Base-by-base conservation (phyloP, 2,329 filamentous ascomycete species). In the Colletotrichum sp. region DNA sequence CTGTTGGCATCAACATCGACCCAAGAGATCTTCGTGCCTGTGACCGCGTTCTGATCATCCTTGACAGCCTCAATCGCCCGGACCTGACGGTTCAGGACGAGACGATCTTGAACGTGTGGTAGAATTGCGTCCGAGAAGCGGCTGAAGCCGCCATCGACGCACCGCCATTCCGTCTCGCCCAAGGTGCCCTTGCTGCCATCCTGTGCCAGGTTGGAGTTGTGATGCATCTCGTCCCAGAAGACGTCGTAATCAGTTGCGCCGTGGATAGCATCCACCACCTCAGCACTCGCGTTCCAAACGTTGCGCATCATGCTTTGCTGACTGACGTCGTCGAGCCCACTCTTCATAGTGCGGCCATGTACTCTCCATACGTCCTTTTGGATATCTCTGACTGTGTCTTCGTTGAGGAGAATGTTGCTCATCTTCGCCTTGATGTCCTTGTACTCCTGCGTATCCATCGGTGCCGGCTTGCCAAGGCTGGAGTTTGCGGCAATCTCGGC, bases 101-200 rank as follows among this genome's bases (percentile, higher is more conserved):
- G 90, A 39, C 89, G 87, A 57, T 91, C 88, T 65, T 89, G 84
- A 3, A 94, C 89, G 24, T 91, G 87, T 0, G 93, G 93, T 10
- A 88, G 86, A 83, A 94, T 94, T 2, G 93, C 90, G 0, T 86
- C 82, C 0, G 93, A 92, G 1, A 95, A 88, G 0, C 89, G 88
- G 73, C 88, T 89, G n/a, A 86, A 78, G 9, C 84, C 82, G 63
- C 77, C 12, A 72, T 81, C 84, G 84, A 75, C 57, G 28, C 68
- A 71, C 9, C 32, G 44, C 68, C 68, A 71, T 36, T 71, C 68
- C 4, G 57, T 84, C 71, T 81, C 75, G 1, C 81, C 82, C 5
- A 83, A 71, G 8, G 80, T 68, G 15, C 76, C 77, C 2, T 73
- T 77, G 34, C 79, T 79, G 34, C 82, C 82, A 67, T 83, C 82